Evolutionary conservation across 352 stramenopile species (phyloP).

Genomic region (Globisporangium canariense): DNA sequence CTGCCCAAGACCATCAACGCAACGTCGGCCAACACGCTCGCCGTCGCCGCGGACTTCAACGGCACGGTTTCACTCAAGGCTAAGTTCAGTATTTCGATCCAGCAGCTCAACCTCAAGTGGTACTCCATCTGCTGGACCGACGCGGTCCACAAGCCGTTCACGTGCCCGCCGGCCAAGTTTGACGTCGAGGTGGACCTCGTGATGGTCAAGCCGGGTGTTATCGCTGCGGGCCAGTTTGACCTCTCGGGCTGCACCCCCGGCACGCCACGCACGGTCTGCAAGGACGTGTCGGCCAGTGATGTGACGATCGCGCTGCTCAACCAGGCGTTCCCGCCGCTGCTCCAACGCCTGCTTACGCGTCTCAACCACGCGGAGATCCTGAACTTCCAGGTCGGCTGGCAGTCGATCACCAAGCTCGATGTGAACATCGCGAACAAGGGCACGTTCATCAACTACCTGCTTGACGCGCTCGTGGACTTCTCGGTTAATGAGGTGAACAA

Average conservation of each 20-base stretch:
- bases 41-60: slow-evolving; percentile 29
- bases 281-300: slow-evolving; percentile 41
- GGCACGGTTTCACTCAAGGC: slow-evolving; percentile 25
- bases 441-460: slow-evolving; percentile 40
- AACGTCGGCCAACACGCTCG: slow-evolving; percentile 22
- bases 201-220: slow-evolving; percentile 30
- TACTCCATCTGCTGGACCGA: slow-evolving; percentile 48
- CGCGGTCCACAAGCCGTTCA: slow-evolving; percentile 22
- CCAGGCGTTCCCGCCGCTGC: slow-evolving; percentile 30
- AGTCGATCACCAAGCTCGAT: slow-evolving; percentile 49
- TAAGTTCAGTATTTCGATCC: slow-evolving; percentile 12
- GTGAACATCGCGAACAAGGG: slow-evolving; percentile 41
- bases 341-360: slow-evolving; percentile 34
- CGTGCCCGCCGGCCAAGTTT: slow-evolving; percentile 25
- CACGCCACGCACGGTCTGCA: slow-evolving; percentile 38
- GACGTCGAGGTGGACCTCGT: slow-evolving; percentile 35
- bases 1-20: slow-evolving; percentile 32
- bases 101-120: slow-evolving; percentile 35
- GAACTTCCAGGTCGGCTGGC: slow-evolving; percentile 31
- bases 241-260: slow-evolving; percentile 35
- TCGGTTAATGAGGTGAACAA: slow-evolving; percentile 55
- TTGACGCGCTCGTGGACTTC: slow-evolving; percentile 46
- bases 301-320: slow-evolving; percentile 35
- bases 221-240: slow-evolving; percentile 32
- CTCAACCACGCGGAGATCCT: slow-evolving; percentile 33